Evolutionary conservation across 257 asterid genomes (phyloP).

Genomic region (Haberlea rhodopensis): DNA sequence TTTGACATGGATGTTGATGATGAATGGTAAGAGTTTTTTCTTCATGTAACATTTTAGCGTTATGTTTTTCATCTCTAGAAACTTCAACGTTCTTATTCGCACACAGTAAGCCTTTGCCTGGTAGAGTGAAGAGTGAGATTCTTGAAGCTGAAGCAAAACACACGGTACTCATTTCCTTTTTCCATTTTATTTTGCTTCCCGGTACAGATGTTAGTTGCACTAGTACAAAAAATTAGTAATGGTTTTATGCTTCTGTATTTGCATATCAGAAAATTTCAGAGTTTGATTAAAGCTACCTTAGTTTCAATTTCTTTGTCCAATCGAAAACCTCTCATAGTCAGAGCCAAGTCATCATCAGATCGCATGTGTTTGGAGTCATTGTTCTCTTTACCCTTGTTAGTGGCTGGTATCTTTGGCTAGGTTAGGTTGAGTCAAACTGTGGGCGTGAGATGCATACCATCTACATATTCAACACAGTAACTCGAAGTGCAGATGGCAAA

Average conservation of each 20-base stretch:
- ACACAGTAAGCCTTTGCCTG: conserved; percentile 43
- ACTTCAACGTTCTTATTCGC: conserved; percentile 20
- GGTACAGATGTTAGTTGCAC: conserved; percentile 9
- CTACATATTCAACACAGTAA: background rate
- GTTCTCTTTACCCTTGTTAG: background rate
- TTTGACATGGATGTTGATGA: conserved; percentile 55
- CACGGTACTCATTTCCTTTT: conserved; percentile 42
- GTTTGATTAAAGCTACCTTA: background rate
- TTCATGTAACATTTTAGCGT: background rate
- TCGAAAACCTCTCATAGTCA: background rate
- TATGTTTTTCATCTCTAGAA: conserved; percentile 7
- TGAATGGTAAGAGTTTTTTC: conserved; percentile 35
- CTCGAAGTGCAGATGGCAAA: background rate
- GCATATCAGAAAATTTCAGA: conserved; percentile 17
- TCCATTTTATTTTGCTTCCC: conserved; percentile 13
- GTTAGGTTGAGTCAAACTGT: background rate
- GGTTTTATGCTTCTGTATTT: conserved; percentile 5
- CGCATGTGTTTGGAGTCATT: conserved; percentile 2
- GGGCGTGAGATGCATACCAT: background rate
- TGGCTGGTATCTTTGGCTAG: conserved; percentile 8
- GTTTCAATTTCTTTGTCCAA: background rate
- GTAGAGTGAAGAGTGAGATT: conserved; percentile 64
- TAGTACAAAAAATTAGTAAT: conserved; percentile 1
- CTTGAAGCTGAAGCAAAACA: conserved; percentile 64
- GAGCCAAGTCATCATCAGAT: background rate